Base-by-base conservation (phyloP, 1,139 yeast genomes). In the Nakaseomyces bracarensis region DNA sequence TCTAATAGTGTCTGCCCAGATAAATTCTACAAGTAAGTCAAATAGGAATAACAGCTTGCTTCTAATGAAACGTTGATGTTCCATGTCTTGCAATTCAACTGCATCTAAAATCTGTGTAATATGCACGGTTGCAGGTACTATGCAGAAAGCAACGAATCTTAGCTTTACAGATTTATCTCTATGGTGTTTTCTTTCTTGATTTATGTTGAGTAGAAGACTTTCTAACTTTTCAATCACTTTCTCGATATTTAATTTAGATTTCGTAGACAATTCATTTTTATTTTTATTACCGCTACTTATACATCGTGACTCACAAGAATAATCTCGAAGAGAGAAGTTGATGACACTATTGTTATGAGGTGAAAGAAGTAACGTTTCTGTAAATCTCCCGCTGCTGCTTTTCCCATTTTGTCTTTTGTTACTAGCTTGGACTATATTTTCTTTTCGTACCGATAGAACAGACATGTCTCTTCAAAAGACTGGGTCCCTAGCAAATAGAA, bases 21-120 rank as follows among this genome's bases (percentile, higher is more conserved):
- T 33, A 14, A 33, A 33, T 26, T 33, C 36, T 20, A 33, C 26
- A 4, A 33, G 26, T n/a, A 33, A 5, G 7, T 33, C 36, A 33
- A 33, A 20, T 7, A 33, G 26, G 18, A 33, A 33, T 14, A 33
- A 21, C 4, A 33, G n/a, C 11, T 33, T 33, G 16, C 21, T 20
- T 5, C 36, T 18, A 9, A 20, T 3, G 18, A n/a, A 33, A 11
- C 34, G 11, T 18, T n/a, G 34, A 22, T 10, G 14, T 18, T 13
- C 13, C 16, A 2, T 10, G 10, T n/a, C 30, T 3, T 14, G 30
- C 16, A 5, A 4, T 6, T 18, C 13, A n/a, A 30, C 1, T 16
- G 16, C 13, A 2, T 30, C 10, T 14, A 27, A 13, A 14, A 10
- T 27, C 10, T 30, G 34, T 18, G 34, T 16, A 11, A 30, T 9